Evolutionary conservation across 2,329 filamentous ascomycete genomes (phyloP), one percentile per base, ranked within the genome.

Genomic region (Cladosporium sp.): DNA sequence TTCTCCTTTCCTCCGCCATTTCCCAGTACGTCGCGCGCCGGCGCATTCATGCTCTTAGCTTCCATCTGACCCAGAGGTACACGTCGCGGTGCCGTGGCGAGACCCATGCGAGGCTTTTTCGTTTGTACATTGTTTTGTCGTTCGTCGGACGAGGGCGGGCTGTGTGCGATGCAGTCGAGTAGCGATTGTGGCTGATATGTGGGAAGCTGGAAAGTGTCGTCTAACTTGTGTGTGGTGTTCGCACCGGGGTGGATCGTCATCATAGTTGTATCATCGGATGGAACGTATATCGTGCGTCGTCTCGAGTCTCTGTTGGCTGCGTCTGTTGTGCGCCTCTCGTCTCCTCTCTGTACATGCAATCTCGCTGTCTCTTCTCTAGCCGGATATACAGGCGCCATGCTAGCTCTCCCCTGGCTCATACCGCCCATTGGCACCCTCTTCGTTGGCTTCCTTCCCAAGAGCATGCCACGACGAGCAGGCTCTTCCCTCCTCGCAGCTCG

Each of bases 1-100:
- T 89, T 89, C 73, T 89, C 87, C 70, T 89, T 89, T 6, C 87
- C 87, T 5, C 81, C 81, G 37, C 84, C 84, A 58, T 80, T 80
- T 28, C 85, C 86, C 66, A 78, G 71, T n/a, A 83, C 72, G 70
- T 87, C 83, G 52, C 77, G 71, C 84, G 83, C 7, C 76, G 66
- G 62, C 76, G 65, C 31, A 74, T 78, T 65, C 65, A 65, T 29
- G 72, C 72, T 28, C 72, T 79, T 68, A 62, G 40, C 49, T 26
- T 59, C 50, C 40, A 70, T 65, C 46, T 80, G 78, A 40, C 82
- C 81, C 60, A 88, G 73, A 3, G 86, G 84, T 21, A 76, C 78
- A 50, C 83, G 79, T 71, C 80, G 84, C 2, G 83, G 82, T 31
- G 81, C 80, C 14, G 75, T 77, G 59, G 80, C 78, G 29, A 85